Base-by-base conservation (phyloP, 2,329 filamentous ascomycete genomes). In the Atkinsonella texensis region DNA sequence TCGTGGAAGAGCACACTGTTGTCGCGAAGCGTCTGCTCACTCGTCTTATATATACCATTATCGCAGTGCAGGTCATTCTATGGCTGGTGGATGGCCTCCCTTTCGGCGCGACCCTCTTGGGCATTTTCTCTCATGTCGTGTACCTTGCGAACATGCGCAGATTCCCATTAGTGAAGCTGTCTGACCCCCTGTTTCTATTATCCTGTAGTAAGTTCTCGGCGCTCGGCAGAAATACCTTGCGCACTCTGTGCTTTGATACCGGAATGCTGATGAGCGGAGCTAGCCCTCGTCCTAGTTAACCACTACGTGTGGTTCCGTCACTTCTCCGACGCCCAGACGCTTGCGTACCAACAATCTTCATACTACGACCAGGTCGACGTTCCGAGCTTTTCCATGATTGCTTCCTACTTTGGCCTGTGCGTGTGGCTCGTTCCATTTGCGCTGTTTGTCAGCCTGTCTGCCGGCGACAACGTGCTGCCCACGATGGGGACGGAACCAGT, bases 381-480 rank as follows among this genome's bases (percentile, higher is more conserved):
- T 44, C 93, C 93, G 0, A 84, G 80, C 39, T 98, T 98, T 66
- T 90, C 88, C 17, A 89, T 97, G 71, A 93, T 97, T 44, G 89
- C 93, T 0, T 91, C 88, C 0, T 98, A 93, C 69, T 98, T 98
- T 63, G 93, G 93, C 0, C 74, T 98, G 2, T 95, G 90, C 61
- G 90, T 98, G 0, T 98, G 93, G 93, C 76, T 98, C 1, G 87
- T 97, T 0, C 93, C 93, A 0, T 98, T 98, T 64, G 83, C 90
- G 15, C 76, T 98, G 13, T 98, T 98, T 63, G 91, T 98, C 48
- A 95, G 87, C 61, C 70, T 98, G 42, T 95, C 88, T 17, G 93
- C 93, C 0, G 89, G 89, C 51, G 93, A 98, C 64, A 97, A 97
- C 63, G 88, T 97, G 3, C 71, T 98, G 49, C 93, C 93, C 0